Evolutionary conservation across 805 yeast species (phyloP).

Genomic region (Suhomyces sp.): DNA sequence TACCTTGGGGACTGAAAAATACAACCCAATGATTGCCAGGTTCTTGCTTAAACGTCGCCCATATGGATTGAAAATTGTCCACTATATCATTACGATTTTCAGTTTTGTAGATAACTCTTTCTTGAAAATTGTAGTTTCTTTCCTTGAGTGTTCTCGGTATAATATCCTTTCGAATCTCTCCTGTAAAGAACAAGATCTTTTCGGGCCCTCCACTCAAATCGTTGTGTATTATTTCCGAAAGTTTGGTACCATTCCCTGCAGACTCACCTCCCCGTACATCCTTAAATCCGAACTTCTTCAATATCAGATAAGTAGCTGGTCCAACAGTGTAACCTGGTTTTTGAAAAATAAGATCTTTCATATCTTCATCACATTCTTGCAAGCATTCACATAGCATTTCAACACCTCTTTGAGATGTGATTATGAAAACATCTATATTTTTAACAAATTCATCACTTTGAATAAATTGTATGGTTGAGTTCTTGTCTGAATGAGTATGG

Average conservation of each 20-base stretch:
- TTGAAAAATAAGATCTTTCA: slow-evolving; percentile 28
- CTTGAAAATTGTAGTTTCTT: slow-evolving; percentile 47
- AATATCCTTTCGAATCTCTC: slow-evolving; percentile 77
- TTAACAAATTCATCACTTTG: slow-evolving; percentile 39
- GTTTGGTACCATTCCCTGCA: slow-evolving; percentile 77
- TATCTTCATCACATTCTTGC: slow-evolving; percentile 16
- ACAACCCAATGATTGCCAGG: slow-evolving; percentile 59
- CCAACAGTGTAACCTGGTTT: slow-evolving; percentile 85
- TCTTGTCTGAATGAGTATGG: slow-evolving; percentile 56
- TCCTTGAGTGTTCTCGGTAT: slow-evolving; percentile 60
- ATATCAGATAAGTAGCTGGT: slow-evolving; percentile 71
- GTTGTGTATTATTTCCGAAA: slow-evolving; percentile 60
- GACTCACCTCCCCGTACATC: slow-evolving; percentile 67
- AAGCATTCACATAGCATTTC: slow-evolving; percentile 62
- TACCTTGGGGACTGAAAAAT: slow-evolving; percentile 90
- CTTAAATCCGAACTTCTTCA: slow-evolving; percentile 60
- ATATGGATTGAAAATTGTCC: slow-evolving; percentile 27
- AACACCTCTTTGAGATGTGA: slow-evolving; percentile 90
- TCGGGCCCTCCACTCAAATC: slow-evolving; percentile 26
- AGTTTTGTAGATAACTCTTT: slow-evolving; percentile 70
- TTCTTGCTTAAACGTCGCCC: slow-evolving; percentile 8
- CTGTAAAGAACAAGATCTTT: slow-evolving; percentile 71
- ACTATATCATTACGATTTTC: slow-evolving; percentile 46
- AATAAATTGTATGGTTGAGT: slow-evolving; percentile 44
- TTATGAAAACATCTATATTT: slow-evolving; percentile 53